Evolutionary conservation across 352 stramenopile species (phyloP).

Genomic region (Phytophthora pinifolia): DNA sequence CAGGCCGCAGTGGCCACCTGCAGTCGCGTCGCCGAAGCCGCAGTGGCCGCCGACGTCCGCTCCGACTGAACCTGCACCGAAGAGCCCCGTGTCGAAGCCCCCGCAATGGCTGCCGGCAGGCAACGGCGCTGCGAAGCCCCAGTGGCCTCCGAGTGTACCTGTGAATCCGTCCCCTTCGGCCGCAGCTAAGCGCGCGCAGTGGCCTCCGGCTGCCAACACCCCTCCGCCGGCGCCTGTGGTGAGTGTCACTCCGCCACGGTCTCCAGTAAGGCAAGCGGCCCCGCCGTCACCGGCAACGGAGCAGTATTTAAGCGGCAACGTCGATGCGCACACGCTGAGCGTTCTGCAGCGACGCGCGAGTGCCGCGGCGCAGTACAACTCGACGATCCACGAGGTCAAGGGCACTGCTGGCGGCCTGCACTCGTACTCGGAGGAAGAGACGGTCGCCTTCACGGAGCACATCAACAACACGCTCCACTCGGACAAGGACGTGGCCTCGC

Average conservation of each 20-base stretch:
- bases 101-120: conserved; percentile 21
- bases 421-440: conserved; percentile 92
- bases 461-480: conserved; percentile 89
- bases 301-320: conserved; percentile 12
- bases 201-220: conserved; percentile 36
- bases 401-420: conserved; percentile 75
- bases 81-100: conserved; percentile 20
- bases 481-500: conserved; percentile 58
- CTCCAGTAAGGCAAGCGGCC: conserved; percentile 18
- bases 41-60: conserved; percentile 33
- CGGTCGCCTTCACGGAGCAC: conserved; percentile 89
- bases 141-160: conserved; percentile 40
- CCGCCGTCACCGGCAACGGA: conserved; percentile 11
- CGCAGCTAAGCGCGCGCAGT: conserved; percentile 46
- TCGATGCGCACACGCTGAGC: conserved; percentile 55
- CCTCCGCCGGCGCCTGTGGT: conserved; percentile 36
- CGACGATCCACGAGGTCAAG: conserved; percentile 81
- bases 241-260: conserved; percentile 27
- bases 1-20: conserved; percentile 43
- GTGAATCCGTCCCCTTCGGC: conserved; percentile 10
- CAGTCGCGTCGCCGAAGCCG: conserved; percentile 21
- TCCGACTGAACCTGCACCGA: conserved; percentile 17
- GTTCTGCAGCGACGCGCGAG: conserved; percentile 65
- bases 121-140: conserved; percentile 33
- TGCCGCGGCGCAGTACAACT: conserved; percentile 56